Percentiles rank a stretch among this genome's conserved stretches.
These are phyloP conservation scores for Rhizopus microsporus DNA, from an alignment of 371 early-diverging fungal species.

Conservation along the genomic window DNA sequence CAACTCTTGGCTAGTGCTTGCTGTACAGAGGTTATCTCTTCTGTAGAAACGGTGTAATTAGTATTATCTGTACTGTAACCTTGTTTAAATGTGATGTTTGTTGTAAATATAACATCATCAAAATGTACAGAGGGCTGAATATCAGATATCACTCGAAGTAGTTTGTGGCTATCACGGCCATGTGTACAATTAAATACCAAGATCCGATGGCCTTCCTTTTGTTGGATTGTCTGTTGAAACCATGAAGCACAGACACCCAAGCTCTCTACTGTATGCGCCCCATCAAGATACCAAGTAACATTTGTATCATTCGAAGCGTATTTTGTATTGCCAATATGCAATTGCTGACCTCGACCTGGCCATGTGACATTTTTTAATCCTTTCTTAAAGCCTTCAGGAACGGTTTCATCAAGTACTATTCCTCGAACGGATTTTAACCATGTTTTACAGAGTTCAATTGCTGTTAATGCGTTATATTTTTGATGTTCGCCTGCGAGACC, in stretches of 20 bases:
- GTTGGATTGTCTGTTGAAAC: constrained; percentile 55
- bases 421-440: constrained; percentile 59
- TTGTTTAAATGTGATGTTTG: constrained; percentile 66
- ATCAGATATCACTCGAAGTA: constrained; percentile 55
- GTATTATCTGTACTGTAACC: constrained; percentile 60
- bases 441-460: constrained; percentile 64
- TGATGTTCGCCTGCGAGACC: constrained; percentile 88
- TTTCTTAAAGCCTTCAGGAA: constrained; percentile 51
- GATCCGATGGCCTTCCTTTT: constrained; percentile 36
- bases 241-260: constrained; percentile 78
- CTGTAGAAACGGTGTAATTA: constrained; percentile 63
- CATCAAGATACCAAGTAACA: constrained; percentile 83
- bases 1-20: constrained; percentile 52
- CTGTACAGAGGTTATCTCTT: constrained; percentile 61
- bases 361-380: constrained; percentile 75
- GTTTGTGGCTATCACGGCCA: constrained; percentile 65
- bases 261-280: constrained; percentile 94
- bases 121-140: constrained; percentile 49
- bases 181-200: constrained; percentile 90
- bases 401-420: constrained; percentile 19
- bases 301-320: constrained; percentile 41
- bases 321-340: constrained; percentile 35
- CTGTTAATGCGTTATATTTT: constrained; percentile 80
- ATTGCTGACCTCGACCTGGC: constrained; percentile 89
- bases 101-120: constrained; percentile 73